Conservation (phyloP, 257 asterid genomes). For the Scutellaria minor region DNA sequence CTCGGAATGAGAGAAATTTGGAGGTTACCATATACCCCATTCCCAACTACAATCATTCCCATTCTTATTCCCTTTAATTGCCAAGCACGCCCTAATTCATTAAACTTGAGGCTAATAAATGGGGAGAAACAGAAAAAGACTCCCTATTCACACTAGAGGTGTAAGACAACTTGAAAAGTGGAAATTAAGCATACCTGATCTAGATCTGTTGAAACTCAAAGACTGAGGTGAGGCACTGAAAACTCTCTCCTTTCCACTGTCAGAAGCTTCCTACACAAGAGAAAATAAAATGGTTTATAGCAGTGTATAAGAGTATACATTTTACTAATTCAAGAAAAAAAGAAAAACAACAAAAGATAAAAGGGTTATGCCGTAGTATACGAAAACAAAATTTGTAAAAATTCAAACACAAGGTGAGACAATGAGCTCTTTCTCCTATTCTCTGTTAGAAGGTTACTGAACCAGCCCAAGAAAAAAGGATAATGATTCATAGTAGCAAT, state of each 20-base stretch:
- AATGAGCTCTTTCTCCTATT: background rate
- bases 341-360: background rate
- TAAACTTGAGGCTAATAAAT: background rate
- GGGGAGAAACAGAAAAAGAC: background rate
- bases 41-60: background rate
- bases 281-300: constrained; percentile 28
- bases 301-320: background rate
- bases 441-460: too few relatives aligned
- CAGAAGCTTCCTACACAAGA: constrained; percentile 46
- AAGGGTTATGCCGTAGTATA: constrained; percentile 1
- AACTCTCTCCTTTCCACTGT: constrained; percentile 32
- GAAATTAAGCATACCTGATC: constrained; percentile 62
- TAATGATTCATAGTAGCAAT: too few relatives aligned
- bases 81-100: background rate
- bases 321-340: constrained; percentile 8
- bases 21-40: background rate
- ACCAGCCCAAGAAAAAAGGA: too few relatives aligned
- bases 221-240: constrained; percentile 48
- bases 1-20: background rate
- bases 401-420: background rate
- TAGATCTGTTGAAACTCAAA: constrained; percentile 54
- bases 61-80: background rate
- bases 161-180: background rate
- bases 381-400: background rate
- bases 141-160: background rate